Percentiles rank a stretch among this genome's conserved stretches.
These are phyloP conservation scores for Filobasidium floriforme DNA, from an alignment of 768 basidiomycete genomes.

Conservation along the genomic window DNA sequence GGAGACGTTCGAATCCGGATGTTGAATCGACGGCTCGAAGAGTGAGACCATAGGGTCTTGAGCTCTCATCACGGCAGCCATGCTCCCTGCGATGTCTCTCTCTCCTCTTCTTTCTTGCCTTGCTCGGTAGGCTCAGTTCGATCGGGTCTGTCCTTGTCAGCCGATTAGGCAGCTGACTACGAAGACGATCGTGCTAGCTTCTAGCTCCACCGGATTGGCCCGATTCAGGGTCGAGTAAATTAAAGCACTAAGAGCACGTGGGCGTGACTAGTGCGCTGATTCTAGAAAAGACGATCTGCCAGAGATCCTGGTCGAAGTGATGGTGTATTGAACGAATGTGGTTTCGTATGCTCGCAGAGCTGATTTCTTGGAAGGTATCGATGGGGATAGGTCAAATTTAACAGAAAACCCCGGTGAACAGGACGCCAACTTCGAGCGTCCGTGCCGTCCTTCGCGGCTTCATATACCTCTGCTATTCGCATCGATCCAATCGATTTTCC, in stretches of 20 bases:
- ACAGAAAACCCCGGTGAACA: too few species aligned
- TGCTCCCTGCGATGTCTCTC: not conserved
- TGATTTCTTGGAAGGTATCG: too few species aligned
- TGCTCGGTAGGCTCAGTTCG: not conserved
- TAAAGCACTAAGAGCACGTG: conserved; percentile 2
- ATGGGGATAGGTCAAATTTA: too few species aligned
- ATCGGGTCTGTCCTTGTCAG: not conserved
- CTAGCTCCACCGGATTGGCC: conserved; percentile 1
- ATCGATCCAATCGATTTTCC: too few species aligned
- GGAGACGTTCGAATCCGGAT: not conserved
- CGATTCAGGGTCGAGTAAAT: not conserved
- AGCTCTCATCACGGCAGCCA: not conserved
- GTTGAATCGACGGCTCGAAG: not conserved
- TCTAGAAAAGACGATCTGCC: too few species aligned
- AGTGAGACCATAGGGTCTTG: not conserved
- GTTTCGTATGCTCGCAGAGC: too few species aligned
- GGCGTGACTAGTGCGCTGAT: not conserved
- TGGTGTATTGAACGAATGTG: too few species aligned
- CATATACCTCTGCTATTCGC: too few species aligned
- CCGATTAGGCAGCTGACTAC: not conserved
- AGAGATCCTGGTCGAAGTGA: too few species aligned
- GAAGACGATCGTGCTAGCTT: not conserved
- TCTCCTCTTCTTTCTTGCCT: not conserved
- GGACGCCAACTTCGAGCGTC: too few species aligned
- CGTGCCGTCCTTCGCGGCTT: too few species aligned